Percentiles rank a stretch among this genome's conserved stretches.
Conservation (phyloP, 2,329 filamentous ascomycete species). For the Mycosphaerella sp. region DNA sequence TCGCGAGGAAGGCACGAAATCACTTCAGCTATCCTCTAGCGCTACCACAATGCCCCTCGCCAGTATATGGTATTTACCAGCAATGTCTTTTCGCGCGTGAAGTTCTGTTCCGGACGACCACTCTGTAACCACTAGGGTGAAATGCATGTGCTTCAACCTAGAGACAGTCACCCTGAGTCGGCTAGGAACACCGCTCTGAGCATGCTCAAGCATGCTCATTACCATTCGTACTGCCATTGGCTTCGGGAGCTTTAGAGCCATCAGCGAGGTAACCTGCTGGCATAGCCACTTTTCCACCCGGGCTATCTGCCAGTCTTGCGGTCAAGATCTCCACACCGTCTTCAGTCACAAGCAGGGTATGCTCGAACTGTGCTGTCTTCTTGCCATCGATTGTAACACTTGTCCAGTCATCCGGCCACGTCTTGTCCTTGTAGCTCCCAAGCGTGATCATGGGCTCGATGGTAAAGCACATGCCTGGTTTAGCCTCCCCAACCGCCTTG, state of each 20-base stretch:
- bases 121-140: no score
- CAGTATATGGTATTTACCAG: no score
- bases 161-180: background rate
- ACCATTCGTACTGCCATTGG: slow-evolving; percentile 9
- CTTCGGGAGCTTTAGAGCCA: slow-evolving; percentile 14
- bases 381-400: slow-evolving; percentile 87
- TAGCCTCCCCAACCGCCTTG: slow-evolving; percentile 89
- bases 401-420: slow-evolving; percentile 99
- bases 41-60: no score
- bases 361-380: slow-evolving; percentile 88
- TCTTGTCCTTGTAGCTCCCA: slow-evolving; percentile 85
- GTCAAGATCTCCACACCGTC: slow-evolving; percentile 77
- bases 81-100: no score
- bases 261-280: slow-evolving; percentile 19
- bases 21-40: background rate
- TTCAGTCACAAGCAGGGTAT: slow-evolving; percentile 77
- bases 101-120: no score
- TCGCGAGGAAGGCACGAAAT: background rate
- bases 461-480: slow-evolving; percentile 96
- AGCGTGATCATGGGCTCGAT: slow-evolving; percentile 98
- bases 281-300: slow-evolving; percentile 53
- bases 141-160: background rate
- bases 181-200: no score
- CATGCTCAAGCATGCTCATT: slow-evolving; percentile 2
- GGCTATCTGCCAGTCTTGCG: slow-evolving; percentile 64